Evolutionary conservation across 345 rosid genomes (phyloP).

Genomic region (Viola odorata): DNA sequence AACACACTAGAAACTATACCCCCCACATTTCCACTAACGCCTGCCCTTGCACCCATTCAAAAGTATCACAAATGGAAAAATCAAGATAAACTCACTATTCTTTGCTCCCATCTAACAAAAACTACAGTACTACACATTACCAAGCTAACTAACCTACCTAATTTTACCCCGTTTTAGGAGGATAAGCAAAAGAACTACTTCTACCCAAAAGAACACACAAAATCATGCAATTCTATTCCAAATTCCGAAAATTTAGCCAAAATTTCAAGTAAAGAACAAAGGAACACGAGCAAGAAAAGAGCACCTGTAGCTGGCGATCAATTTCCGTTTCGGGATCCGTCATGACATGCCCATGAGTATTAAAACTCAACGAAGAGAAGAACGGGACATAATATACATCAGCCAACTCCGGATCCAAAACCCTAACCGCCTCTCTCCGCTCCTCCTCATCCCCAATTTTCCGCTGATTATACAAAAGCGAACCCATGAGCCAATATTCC

Average conservation of each 20-base stretch:
- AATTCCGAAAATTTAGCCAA: not conserved
- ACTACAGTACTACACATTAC: too few relatives aligned
- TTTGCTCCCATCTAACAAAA: too few relatives aligned
- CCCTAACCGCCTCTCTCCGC: slow-evolving; percentile 69
- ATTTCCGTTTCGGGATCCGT: slow-evolving; percentile 88
- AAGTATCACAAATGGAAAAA: too few relatives aligned
- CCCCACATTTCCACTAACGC: too few relatives aligned
- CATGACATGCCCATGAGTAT: slow-evolving; percentile 82
- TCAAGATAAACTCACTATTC: too few relatives aligned
- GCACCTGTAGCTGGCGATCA: slow-evolving; percentile 87
- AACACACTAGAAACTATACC: too few relatives aligned
- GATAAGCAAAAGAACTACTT: too few relatives aligned
- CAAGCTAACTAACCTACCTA: too few relatives aligned
- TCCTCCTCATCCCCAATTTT: slow-evolving; percentile 18
- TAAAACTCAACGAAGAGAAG: slow-evolving; percentile 86
- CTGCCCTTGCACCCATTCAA: too few relatives aligned
- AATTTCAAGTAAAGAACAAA: not conserved
- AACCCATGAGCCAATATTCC: slow-evolving; percentile 96
- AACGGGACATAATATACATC: slow-evolving; percentile 85
- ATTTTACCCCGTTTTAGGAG: too few relatives aligned
- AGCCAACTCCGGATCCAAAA: slow-evolving; percentile 85
- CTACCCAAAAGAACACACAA: not conserved
- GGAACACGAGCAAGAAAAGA: not conserved
- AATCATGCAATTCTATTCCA: not conserved
- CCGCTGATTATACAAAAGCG: slow-evolving; percentile 48